These are phyloP conservation scores for Coniochaeta sp. DNA, from an alignment of 2,329 filamentous ascomycete genomes.

Conservation along the genomic window DNA sequence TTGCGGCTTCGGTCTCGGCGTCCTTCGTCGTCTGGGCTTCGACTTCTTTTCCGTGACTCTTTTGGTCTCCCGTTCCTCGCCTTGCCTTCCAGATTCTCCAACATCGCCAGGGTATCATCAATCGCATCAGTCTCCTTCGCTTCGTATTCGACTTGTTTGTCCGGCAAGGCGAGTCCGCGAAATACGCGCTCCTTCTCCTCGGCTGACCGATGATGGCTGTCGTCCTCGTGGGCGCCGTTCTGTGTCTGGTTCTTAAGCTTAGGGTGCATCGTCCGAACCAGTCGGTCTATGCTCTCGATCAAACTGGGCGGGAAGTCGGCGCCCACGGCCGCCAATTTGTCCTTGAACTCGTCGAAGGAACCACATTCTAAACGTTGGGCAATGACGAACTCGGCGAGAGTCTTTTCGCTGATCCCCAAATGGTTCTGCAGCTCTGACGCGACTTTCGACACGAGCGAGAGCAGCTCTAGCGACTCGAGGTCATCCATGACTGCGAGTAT, in stretches of 20 bases:
- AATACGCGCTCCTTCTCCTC: slow-evolving; percentile 83
- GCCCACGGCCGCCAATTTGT: slow-evolving; percentile 65
- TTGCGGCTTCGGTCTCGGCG: slow-evolving; percentile 38
- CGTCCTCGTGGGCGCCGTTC: slow-evolving; percentile 24
- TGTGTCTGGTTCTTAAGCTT: slow-evolving; percentile 58
- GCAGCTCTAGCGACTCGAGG: slow-evolving; percentile 80
- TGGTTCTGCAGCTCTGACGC: slow-evolving; percentile 93
- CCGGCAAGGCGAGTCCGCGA: slow-evolving; percentile 79
- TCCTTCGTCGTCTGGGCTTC: slow-evolving; percentile 16
- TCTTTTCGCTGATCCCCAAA: slow-evolving; percentile 86
- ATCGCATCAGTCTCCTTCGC: slow-evolving; percentile 55
- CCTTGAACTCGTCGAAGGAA: slow-evolving; percentile 66
- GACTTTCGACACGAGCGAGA: slow-evolving; percentile 92
- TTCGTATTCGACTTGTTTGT: slow-evolving; percentile 46
- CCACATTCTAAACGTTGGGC: slow-evolving; percentile 74
- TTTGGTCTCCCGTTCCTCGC: slow-evolving; percentile 25
- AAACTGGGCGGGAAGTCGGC: slow-evolving; percentile 81
- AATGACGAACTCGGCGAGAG: slow-evolving; percentile 92
- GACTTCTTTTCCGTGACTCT: slow-evolving; percentile 26
- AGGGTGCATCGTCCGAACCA: slow-evolving; percentile 86
- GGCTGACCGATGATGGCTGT: slow-evolving; percentile 35
- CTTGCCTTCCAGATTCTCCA: slow-evolving; percentile 79
- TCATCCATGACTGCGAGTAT: slow-evolving; percentile 64
- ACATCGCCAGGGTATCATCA: slow-evolving; percentile 84
- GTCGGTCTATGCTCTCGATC: slow-evolving; percentile 82